Conservation (phyloP, 2,329 filamentous ascomycete genomes). For the Aspergillus brasiliensis region DNA sequence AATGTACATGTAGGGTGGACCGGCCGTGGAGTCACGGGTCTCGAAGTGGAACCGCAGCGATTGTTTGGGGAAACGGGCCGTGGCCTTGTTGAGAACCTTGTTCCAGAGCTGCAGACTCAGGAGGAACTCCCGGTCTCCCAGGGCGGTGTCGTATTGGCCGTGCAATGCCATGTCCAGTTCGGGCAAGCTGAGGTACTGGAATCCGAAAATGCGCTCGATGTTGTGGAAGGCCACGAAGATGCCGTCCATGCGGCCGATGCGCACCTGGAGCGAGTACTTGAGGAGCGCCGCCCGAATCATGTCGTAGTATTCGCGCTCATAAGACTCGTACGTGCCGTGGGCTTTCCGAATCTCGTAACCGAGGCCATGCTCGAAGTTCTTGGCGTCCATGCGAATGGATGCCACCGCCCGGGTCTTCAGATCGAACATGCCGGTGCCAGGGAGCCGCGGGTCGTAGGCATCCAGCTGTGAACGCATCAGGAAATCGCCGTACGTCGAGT, state of each 20-base stretch:
- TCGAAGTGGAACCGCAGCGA: conserved; percentile 83
- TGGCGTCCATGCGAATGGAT: conserved; percentile 83
- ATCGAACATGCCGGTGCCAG: conserved; percentile 92
- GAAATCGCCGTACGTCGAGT: conserved; percentile 81
- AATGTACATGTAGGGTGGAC: conserved; percentile 73
- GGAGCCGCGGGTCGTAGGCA: conserved; percentile 80
- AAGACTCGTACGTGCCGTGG: conserved; percentile 83
- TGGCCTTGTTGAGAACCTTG: conserved; percentile 74
- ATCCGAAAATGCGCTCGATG: conserved; percentile 91
- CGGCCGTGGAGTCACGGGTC: conserved; percentile 59
- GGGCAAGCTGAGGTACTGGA: conserved; percentile 83
- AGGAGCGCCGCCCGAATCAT: conserved; percentile 94
- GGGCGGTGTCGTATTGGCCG: conserved; percentile 63
- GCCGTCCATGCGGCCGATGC: conserved; percentile 97
- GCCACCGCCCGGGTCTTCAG: conserved; percentile 93
- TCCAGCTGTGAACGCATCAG: conserved; percentile 95
- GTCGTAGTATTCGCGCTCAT: conserved; percentile 92
- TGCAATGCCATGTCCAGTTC: conserved; percentile 95
- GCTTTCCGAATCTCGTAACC: conserved; percentile 83
- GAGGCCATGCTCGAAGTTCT: conserved; percentile 69
- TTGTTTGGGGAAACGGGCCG: conserved; percentile 69
- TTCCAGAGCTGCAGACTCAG: conserved; percentile 78
- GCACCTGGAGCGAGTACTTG: conserved; percentile 94
- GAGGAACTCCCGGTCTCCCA: conserved; percentile 86
- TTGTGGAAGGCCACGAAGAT: conserved; percentile 98